phyloP scores from a whole-genome alignment of 2,329 filamentous ascomycete species.

The Neonectria punicea region DNA sequence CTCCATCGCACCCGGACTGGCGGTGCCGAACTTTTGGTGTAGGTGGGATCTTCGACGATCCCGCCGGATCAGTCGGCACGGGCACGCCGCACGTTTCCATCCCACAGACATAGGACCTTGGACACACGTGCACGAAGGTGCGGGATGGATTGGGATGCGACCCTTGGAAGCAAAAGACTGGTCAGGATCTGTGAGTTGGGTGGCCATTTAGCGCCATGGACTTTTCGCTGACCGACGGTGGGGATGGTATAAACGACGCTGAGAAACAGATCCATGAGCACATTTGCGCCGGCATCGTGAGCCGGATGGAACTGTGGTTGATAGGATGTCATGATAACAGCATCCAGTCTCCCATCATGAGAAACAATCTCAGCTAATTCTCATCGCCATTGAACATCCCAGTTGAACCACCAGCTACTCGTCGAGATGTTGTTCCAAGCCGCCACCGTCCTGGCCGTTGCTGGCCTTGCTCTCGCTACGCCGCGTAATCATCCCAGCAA shows the following conservation, averaged over 20 bases:
- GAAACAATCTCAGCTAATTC: not conserved
- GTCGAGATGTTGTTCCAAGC: conserved; percentile 34
- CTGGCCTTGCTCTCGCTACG: conserved; percentile 40
- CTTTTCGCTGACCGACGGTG: conserved; percentile 27
- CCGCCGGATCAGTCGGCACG: conserved; percentile 39
- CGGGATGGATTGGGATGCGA: conserved; percentile 26
- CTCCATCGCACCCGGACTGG: not conserved
- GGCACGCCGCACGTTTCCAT: conserved; percentile 14
- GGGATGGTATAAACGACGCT: conserved; percentile 12
- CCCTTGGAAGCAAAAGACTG: not conserved
- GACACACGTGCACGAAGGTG: conserved; percentile 28
- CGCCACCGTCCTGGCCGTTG: conserved; percentile 40
- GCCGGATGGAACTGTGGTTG: not conserved
- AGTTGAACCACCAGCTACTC: not conserved
- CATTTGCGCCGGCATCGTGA: not conserved
- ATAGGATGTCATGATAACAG: conserved; percentile 7
- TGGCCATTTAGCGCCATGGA: conserved; percentile 2
- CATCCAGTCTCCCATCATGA: not conserved
- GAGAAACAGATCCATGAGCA: conserved; percentile 24
- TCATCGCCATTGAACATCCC: conserved; percentile 1
- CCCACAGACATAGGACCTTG: not conserved
- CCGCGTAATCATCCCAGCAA: conserved; percentile 16
- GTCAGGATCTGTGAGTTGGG: not conserved
- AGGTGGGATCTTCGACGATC: not conserved
- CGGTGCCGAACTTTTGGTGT: conserved; percentile 4